Evolutionary conservation across 1,139 yeast genomes (phyloP).

Genomic region (Pichia cactophila): DNA sequence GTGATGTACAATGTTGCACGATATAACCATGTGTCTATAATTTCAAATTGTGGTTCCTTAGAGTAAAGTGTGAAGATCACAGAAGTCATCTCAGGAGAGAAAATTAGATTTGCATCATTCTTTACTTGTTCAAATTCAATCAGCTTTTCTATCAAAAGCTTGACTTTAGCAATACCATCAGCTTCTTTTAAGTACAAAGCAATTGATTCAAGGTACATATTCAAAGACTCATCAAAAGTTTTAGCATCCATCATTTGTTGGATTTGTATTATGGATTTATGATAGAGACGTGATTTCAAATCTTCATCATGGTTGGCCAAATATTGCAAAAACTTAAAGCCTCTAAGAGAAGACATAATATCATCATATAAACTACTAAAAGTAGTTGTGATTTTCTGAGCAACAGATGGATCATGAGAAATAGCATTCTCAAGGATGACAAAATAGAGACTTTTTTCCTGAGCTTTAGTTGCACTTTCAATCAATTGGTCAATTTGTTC

Average conservation of each 20-base stretch:
- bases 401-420: background rate
- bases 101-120: conserved; percentile 23
- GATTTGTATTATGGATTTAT: conserved; percentile 8
- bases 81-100: conserved; percentile 22
- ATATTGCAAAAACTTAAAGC: conserved; percentile 15
- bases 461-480: background rate
- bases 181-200: background rate
- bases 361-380: background rate
- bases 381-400: background rate
- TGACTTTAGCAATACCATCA: background rate
- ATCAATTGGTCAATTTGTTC: conserved; percentile 3
- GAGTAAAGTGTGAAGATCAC: conserved; percentile 7
- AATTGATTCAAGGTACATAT: conserved; percentile 8
- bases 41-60: background rate
- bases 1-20: conserved; percentile 54
- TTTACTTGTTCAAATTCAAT: conserved; percentile 14
- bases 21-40: conserved; percentile 34
- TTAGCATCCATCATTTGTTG: conserved; percentile 3
- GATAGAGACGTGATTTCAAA: conserved; percentile 3
- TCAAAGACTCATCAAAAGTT: conserved; percentile 3
- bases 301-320: conserved; percentile 2
- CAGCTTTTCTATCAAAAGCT: conserved; percentile 2
- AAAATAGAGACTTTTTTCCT: background rate
- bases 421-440: conserved; percentile 2
- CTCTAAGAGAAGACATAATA: conserved; percentile 2